A percentile compares a stretch with the other conserved stretches of the same genome.
Conservation (phyloP, 1,284 basidiomycete species). For the Ustilago curta region DNA sequence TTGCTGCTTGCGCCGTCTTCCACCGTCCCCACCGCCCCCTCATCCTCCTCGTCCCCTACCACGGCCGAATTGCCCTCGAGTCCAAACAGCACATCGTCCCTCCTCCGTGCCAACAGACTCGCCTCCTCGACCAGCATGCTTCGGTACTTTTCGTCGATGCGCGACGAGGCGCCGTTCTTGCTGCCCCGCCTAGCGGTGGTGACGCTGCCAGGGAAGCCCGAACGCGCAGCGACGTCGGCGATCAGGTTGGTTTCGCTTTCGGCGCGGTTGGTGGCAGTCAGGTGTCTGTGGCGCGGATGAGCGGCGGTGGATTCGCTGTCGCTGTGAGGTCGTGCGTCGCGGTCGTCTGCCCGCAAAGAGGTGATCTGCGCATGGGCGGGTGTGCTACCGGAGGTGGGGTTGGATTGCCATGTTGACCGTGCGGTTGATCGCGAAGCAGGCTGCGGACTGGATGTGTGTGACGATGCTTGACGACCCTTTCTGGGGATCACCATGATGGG, state of each 20-base stretch:
- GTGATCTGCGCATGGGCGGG: slow-evolving; percentile 5
- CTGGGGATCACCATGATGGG: slow-evolving; percentile 60
- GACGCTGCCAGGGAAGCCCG: slow-evolving; percentile 6
- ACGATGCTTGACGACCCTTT: slow-evolving; percentile 19
- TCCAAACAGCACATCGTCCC: slow-evolving; percentile 63
- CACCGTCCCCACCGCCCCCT: slow-evolving; percentile 4
- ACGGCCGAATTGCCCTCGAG: slow-evolving; percentile 28
- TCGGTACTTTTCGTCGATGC: slow-evolving; percentile 54
- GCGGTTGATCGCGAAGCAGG: slow-evolving; percentile 4
- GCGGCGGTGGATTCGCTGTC: slow-evolving; percentile 22
- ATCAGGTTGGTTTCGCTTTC: slow-evolving; percentile 32
- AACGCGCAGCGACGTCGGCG: slow-evolving; percentile 9
- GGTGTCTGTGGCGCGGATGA: background rate
- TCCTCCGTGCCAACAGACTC: slow-evolving; percentile 62
- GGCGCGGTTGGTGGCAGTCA: slow-evolving; percentile 7
- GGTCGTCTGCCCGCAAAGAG: background rate
- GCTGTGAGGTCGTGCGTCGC: slow-evolving; percentile 18
- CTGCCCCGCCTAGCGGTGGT: slow-evolving; percentile 20
- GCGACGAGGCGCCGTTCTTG: slow-evolving; percentile 28
- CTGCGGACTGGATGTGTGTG: slow-evolving; percentile 17
- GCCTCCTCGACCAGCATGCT: slow-evolving; percentile 67
- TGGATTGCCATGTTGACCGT: background rate
- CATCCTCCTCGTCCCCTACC: slow-evolving; percentile 24
- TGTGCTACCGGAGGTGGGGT: slow-evolving; percentile 1
- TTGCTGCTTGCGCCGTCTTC: background rate